Evolutionary conservation across 768 basidiomycete species (phyloP), one percentile per base, ranked within the genome.

Genomic region (Russula griseocarnosa): DNA sequence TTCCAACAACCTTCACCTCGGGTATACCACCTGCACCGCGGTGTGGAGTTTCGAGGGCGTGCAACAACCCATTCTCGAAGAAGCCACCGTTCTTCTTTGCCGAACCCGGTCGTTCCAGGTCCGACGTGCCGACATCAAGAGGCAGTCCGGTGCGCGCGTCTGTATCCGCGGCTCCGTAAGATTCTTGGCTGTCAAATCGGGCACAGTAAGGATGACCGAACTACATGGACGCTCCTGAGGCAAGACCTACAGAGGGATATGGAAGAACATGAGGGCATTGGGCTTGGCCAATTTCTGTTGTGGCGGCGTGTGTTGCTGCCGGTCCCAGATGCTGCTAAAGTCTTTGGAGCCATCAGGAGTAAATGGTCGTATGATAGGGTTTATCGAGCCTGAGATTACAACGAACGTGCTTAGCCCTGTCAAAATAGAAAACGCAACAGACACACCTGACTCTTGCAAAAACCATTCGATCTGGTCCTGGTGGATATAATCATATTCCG

Each of bases 251-350:
- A 98, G 71, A 57, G 96, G 96, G 53, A 99, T 98, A 69, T 98
- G 96, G 86, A 97, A 98, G 77, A 96, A 97, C 89, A 93, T 91
- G 69, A 98, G 74, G 0, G 93, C 96, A 70, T 98, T 98, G 1
- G 96, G 96, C 74, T 97, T 98, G 5, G 90, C 92, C 3, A 94
- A 79, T 60, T 78, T 79, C 69, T 76, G 75, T 26, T 75, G 74
- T 55, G 78, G 72, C 0, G 89, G 86, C 0, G 82, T 77, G 54
- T 86, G 70, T 73, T 88, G 88, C 67, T 88, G 82, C 24, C 89
- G 81, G 58, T 75, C 74, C 90, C 89, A 92, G 54, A 84, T 72
- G 55, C 79, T 74, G 6, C 83, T 87, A 1, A 94, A 71, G 71
- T 94, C 92, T 58, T 83, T 83, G 3, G 77, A 81, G 6, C 83